Evolutionary conservation across 2,329 filamentous ascomycete genomes (phyloP).

Genomic region (Xylariaceae sp.): DNA sequence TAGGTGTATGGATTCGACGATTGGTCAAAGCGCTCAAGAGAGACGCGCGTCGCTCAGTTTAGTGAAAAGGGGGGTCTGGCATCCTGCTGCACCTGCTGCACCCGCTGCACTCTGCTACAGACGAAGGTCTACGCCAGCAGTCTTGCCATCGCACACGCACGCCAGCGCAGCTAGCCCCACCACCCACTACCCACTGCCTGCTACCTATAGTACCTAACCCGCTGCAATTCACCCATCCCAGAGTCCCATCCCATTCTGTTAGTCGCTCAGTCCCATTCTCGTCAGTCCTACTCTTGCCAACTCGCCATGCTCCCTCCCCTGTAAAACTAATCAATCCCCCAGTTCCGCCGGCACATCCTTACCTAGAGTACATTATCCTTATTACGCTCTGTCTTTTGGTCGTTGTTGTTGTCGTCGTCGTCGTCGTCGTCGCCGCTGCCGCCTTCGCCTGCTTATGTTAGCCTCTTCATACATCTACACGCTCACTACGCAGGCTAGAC

Average conservation of each 20-base stretch:
- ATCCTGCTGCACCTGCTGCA: background rate
- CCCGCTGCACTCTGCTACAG: constrained; percentile 6
- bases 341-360: constrained; percentile 27
- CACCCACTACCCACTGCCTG: no score
- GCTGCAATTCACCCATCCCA: no score
- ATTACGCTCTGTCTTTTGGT: constrained; percentile 11
- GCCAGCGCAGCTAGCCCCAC: constrained; percentile 21
- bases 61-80: constrained; percentile 13
- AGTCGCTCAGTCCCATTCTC: no score
- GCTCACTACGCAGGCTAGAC: no score
- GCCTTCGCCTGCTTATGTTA: background rate
- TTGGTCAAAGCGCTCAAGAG: constrained; percentile 27
- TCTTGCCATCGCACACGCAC: constrained; percentile 18
- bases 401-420: constrained; percentile 3
- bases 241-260: no score
- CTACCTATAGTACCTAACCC: background rate
- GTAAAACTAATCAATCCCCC: constrained; percentile 20
- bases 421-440: background rate
- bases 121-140: constrained; percentile 12
- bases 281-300: background rate
- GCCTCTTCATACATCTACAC: background rate
- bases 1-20: constrained; percentile 18
- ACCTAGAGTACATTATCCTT: constrained; percentile 10
- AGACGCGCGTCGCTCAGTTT: constrained; percentile 40
- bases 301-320: constrained; percentile 15